Base-by-base conservation (phyloP, 805 yeast genomes). In the Saccharomycopsis selenospora region DNA sequence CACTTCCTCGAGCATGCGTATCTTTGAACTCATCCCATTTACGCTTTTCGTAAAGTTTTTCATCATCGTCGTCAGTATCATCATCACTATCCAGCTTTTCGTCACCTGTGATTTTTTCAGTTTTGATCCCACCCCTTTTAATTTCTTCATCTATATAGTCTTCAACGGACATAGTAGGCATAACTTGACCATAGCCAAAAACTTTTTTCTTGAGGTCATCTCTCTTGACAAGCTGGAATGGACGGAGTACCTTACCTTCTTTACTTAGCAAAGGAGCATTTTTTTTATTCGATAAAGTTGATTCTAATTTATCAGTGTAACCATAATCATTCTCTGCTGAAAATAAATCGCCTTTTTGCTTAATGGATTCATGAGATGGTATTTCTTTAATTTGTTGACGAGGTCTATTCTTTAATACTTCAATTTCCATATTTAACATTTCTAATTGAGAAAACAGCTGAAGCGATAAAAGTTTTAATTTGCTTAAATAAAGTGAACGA, bases 21-120 rank as follows among this genome's bases (percentile, higher is more conserved):
- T 93, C 99, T 42, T 80, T 80, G 71, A 91, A 93, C 52, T 85
- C 95, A 65, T 93, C 99, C 98, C 98, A 93, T 38, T 77, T 75
- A 49, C 99, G 73, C 48, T 82, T 79, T 59, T 85, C 80, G 57
- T 82, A 76, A 3, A 95, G 71, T 20, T 74, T 81, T 23, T 71
- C 68, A 53, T 83, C 77, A 53, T 84, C 88, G 49, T 82, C 88
- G 47, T 78, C 80, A 36, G 73, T 75, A 3, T 70, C 71, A 47
- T 66, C 62, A 51, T 66, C 62, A 26, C 57, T 56, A 51, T 36
- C 59, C 45, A 59, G 68, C 60, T 63, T 80, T 60, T 64, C 78
- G 61, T 59, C 69, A 1, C 68, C 69, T 42, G 60, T 53, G 17
- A 65, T 57, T 7, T 48, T 48, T 20, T 46, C 48, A 26, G 62